phyloP scores from a whole-genome alignment of 2,329 filamentous ascomycete species.

The Cercospora citrullina region DNA sequence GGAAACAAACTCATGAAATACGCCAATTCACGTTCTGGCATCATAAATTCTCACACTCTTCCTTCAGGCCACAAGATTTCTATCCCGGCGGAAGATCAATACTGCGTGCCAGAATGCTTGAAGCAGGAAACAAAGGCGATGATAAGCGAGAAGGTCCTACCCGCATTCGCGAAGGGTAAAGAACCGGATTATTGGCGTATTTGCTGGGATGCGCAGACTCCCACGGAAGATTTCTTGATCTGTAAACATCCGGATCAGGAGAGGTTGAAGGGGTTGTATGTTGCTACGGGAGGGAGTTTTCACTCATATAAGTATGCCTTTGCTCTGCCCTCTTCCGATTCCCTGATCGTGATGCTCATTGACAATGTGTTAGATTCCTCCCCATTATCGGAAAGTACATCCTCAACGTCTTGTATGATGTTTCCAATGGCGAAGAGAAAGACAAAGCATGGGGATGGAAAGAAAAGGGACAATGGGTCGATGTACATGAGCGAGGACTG shows the following conservation, averaged over 20 bases:
- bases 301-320: conserved; percentile 51
- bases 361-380: no score
- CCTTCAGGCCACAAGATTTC: conserved; percentile 55
- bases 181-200: conserved; percentile 47
- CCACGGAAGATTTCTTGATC: conserved; percentile 64
- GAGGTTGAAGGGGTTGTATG: conserved; percentile 54
- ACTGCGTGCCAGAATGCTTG: conserved; percentile 21
- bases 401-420: conserved; percentile 43
- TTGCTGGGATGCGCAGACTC: conserved; percentile 63
- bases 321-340: no score
- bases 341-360: no score
- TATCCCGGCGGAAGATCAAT: conserved; percentile 41
- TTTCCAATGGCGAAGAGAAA: conserved; percentile 41
- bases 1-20: conserved; percentile 58
- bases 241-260: conserved; percentile 51
- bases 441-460: conserved; percentile 35
- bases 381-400: conserved; percentile 63
- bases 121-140: conserved; percentile 24
- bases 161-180: conserved; percentile 38
- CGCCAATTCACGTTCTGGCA: conserved; percentile 58
- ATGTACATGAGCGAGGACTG: conserved; percentile 24
- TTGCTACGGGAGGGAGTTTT: conserved; percentile 64
- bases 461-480: conserved; percentile 19
- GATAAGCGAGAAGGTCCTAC: conserved; percentile 33
- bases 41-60: conserved; percentile 55